Percentiles rank a stretch among this genome's conserved stretches.
Conservation (phyloP, 2,329 filamentous ascomycete species). For the Lasiodiplodia sp. region DNA sequence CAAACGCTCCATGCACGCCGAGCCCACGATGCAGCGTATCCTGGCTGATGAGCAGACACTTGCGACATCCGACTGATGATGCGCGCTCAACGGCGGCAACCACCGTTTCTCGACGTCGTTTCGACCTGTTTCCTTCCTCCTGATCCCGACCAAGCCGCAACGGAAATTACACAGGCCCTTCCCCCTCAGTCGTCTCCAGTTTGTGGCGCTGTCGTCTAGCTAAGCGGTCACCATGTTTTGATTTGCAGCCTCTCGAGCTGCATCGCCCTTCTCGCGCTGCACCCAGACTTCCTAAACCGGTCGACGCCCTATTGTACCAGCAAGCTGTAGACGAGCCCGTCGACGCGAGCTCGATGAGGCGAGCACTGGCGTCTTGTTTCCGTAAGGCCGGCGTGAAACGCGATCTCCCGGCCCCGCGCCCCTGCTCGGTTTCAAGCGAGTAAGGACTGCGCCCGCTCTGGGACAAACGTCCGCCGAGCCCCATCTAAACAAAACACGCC, state of each 20-base stretch:
- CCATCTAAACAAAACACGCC: constrained; percentile 29
- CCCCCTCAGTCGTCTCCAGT: not conserved
- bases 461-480: constrained; percentile 20
- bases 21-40: not conserved
- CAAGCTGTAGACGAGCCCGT: not conserved
- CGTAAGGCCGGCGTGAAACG: constrained; percentile 23
- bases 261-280: not conserved
- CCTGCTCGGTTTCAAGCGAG: constrained; percentile 27
- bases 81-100: not conserved
- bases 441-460: not conserved
- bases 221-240: not conserved
- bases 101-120: constrained; percentile 2
- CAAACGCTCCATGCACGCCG: not conserved
- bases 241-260: not conserved
- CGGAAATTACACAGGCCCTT: constrained; percentile 19
- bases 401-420: constrained; percentile 22
- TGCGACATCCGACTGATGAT: not conserved
- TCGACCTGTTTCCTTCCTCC: constrained; percentile 6
- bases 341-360: not conserved
- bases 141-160: not conserved
- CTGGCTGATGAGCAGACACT: not conserved
- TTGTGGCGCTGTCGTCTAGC: not conserved
- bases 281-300: not conserved
- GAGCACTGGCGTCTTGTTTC: constrained; percentile 1
- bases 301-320: not conserved